Base-by-base conservation (phyloP, 805 yeast genomes). In the Yarrowia sp. region DNA sequence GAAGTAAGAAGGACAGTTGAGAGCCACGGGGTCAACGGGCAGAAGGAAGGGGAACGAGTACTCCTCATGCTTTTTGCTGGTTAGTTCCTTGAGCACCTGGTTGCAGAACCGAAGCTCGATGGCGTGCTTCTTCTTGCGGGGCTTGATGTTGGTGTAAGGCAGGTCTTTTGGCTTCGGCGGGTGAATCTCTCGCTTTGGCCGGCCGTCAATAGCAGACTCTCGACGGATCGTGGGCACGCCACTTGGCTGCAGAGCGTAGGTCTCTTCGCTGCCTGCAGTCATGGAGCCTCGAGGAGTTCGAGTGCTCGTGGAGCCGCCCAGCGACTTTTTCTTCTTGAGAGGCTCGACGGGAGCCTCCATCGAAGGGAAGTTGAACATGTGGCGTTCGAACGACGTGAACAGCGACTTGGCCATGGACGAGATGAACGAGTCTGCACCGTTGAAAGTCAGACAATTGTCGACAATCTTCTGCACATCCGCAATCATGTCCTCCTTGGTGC, bases 131-230 rank as follows among this genome's bases (percentile, higher is more conserved):
- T 93, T 92, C 77, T 90, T 90, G 69, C 96, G 84, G 51, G 99
- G 99, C 73, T 92, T 82, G 64, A 86, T 86, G 72, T 92, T 97
- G 28, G 77, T 75, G 72, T 90, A 91, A 3, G 96, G 96, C 75
- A 92, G 84, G 74, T 95, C 98, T 73, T 90, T 90, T 36, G 97
- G 90, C 73, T 89, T 88, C 64, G 99, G 99, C 3, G 99, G 99
- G 74, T 92, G 98, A 55, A 95, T 91, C 70, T 91, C 95, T 70
- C 99, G 85, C 76, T 93, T 93, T 42, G 98, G 98, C 69, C 99
- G 83, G 11, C 73, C 73, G 62, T 86, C 89, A 33, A 76, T 73
- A 28, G 87, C 85, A 36, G 88, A 85, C 67, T 91, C 96, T 66
- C 93, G 82, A 74, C 96, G 83, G 58, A 88, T 83, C n/a, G 78